Percentiles rank a stretch among this genome's conserved stretches.
Conservation (phyloP, 305 asterid genomes). For the Fraxinus sp. region DNA sequence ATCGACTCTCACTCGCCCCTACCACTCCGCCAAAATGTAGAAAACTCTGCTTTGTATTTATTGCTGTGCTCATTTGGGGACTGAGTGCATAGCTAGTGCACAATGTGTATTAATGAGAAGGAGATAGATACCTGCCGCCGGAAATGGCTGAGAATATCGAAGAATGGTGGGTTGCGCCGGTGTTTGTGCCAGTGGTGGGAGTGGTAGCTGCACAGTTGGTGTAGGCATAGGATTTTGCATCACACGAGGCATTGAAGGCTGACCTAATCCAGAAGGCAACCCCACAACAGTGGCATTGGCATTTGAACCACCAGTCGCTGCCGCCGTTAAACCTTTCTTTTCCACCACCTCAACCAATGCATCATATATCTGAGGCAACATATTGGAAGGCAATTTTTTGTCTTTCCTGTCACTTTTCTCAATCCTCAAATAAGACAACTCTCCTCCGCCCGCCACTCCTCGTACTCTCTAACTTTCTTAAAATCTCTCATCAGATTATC, state of each 20-base stretch:
- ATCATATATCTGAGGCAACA: slow-evolving; percentile 75
- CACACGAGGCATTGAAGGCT: slow-evolving; percentile 32
- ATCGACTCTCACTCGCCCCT: too few species aligned
- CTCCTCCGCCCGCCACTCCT: slow-evolving; percentile 32
- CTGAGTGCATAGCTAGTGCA: too few species aligned
- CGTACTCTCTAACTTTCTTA: slow-evolving; percentile 77
- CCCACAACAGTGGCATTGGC: slow-evolving; percentile 9
- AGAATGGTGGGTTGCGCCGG: not conserved
- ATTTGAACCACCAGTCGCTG: slow-evolving; percentile 2
- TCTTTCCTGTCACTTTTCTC: slow-evolving; percentile 74
- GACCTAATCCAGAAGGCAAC: slow-evolving; percentile 24
- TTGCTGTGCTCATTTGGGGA: too few species aligned
- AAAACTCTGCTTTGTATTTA: too few species aligned
- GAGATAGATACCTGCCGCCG: slow-evolving; percentile 19
- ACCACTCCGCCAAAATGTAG: not conserved
- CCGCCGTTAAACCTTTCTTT: slow-evolving; percentile 33
- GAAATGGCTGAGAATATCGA: slow-evolving; percentile 43
- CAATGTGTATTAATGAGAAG: not conserved
- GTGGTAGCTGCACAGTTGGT: slow-evolving; percentile 29
- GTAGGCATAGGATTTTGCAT: slow-evolving; percentile 30
- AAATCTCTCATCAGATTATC: slow-evolving; percentile 95
- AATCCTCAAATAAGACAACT: slow-evolving; percentile 66
- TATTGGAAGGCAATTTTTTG: slow-evolving; percentile 65
- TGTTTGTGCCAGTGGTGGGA: slow-evolving; percentile 12
- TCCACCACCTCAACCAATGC: slow-evolving; percentile 75